Percentiles rank a stretch among this genome's conserved stretches.
Conservation (phyloP, 129 eudicot species). For the Tagetes erecta region DNA sequence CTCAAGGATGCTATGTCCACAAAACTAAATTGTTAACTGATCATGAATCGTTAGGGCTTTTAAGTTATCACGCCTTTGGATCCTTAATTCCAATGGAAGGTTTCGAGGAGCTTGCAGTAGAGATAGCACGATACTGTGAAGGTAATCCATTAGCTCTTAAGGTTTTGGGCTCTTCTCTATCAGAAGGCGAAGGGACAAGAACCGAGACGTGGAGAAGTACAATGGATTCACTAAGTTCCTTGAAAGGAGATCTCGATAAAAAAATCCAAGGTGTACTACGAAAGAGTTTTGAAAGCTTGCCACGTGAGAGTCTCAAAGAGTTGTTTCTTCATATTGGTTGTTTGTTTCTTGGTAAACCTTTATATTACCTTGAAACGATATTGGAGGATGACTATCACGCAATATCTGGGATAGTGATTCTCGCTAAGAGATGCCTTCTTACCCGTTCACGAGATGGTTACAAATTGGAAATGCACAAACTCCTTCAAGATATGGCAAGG, state of each 20-base stretch:
- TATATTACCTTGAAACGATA: background rate
- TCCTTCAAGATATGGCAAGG: conserved; percentile 22
- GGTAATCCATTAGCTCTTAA: background rate
- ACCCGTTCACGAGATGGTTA: background rate
- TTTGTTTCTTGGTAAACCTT: conserved; percentile 10
- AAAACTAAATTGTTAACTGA: background rate
- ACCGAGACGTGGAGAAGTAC: background rate
- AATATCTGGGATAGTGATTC: background rate
- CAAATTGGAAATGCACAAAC: conserved; percentile 5
- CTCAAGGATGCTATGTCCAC: background rate
- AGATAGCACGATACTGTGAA: background rate
- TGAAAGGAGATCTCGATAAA: background rate
- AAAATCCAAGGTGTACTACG: conserved; percentile 9
- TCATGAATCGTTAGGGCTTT: background rate
- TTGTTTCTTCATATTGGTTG: conserved; percentile 24
- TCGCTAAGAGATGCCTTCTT: conserved; percentile 2
- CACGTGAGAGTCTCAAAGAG: conserved; percentile 1
- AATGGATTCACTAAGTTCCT: background rate
- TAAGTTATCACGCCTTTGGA: background rate
- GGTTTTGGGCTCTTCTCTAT: background rate
- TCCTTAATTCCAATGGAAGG: background rate
- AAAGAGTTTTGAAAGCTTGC: conserved; percentile 20
- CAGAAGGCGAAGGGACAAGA: background rate
- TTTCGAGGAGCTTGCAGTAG: background rate
- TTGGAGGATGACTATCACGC: conserved; percentile 11